Percentiles rank a stretch among this genome's conserved stretches.
phyloP scores from a whole-genome alignment of 2,329 filamentous ascomycete species.

The Colletotrichum destructivum region DNA sequence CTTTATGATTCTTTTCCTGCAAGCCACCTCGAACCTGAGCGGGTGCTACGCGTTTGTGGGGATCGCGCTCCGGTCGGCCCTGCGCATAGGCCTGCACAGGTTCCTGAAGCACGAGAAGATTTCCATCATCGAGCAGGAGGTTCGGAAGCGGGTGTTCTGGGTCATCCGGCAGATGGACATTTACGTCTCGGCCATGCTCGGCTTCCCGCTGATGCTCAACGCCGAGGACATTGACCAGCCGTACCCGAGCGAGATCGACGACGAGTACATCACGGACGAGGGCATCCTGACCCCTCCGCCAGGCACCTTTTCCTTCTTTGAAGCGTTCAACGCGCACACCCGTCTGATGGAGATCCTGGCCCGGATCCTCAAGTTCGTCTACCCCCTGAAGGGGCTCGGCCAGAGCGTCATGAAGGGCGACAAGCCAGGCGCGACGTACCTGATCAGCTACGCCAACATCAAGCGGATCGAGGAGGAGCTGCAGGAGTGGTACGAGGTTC shows the following conservation, averaged over 20 bases:
- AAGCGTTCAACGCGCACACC: constrained; percentile 77
- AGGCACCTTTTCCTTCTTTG: constrained; percentile 71
- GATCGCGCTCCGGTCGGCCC: constrained; percentile 81
- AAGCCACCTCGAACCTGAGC: constrained; percentile 83
- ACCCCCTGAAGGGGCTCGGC: constrained; percentile 72
- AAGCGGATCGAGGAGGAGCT: constrained; percentile 76
- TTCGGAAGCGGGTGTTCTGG: constrained; percentile 76
- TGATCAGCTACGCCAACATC: constrained; percentile 75
- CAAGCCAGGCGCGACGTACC: constrained; percentile 66
- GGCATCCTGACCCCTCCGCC: constrained; percentile 69
- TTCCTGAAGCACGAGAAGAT: constrained; percentile 76
- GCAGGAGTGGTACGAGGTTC: constrained; percentile 73
- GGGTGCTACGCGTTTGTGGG: constrained; percentile 87
- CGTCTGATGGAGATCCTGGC: constrained; percentile 74
- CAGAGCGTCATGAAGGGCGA: constrained; percentile 61
- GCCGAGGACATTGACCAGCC: constrained; percentile 78
- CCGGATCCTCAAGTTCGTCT: constrained; percentile 76
- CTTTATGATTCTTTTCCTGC: constrained; percentile 86
- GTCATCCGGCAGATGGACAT: constrained; percentile 80
- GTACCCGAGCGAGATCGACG: constrained; percentile 75
- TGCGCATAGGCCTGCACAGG: constrained; percentile 84
- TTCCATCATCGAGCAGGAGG: constrained; percentile 74
- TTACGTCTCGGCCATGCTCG: constrained; percentile 77
- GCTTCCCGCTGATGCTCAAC: constrained; percentile 75
- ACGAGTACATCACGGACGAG: constrained; percentile 75